These are phyloP conservation scores for Lavandula angustifolia DNA, from an alignment of 257 asterid genomes.

Conservation along the genomic window DNA sequence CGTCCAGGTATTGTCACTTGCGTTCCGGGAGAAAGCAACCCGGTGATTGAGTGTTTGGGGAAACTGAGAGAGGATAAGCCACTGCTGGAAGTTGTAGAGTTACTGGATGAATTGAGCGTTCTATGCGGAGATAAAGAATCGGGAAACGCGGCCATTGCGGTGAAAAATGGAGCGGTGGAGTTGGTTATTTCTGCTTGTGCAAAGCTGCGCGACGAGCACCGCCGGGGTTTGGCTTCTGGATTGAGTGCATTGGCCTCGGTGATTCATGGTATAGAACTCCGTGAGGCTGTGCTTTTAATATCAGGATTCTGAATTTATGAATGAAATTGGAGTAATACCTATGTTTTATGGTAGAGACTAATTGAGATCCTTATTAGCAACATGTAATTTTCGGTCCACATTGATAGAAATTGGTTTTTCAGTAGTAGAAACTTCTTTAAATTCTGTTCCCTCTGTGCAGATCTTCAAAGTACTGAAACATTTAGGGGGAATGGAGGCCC, in stretches of 20 bases:
- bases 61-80: slow-evolving; percentile 49
- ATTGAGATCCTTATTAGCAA: slow-evolving; percentile 16
- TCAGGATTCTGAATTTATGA: background rate
- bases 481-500: slow-evolving; percentile 74
- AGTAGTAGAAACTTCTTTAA: background rate
- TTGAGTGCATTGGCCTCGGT: slow-evolving; percentile 65
- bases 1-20: slow-evolving; percentile 71
- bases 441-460: slow-evolving; percentile 44
- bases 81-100: slow-evolving; percentile 34
- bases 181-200: slow-evolving; percentile 51
- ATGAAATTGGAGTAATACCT: background rate
- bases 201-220: slow-evolving; percentile 51
- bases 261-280: slow-evolving; percentile 60
- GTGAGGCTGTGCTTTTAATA: background rate
- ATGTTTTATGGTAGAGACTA: background rate
- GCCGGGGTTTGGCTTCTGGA: slow-evolving; percentile 55
- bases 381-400: slow-evolving; percentile 7
- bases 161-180: slow-evolving; percentile 72
- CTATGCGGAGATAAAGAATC: slow-evolving; percentile 53
- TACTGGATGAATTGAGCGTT: slow-evolving; percentile 52
- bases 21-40: slow-evolving; percentile 78
- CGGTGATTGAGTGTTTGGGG: slow-evolving; percentile 67
- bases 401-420: background rate
- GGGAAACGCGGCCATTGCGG: slow-evolving; percentile 70
- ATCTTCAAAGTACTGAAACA: slow-evolving; percentile 75